These are phyloP conservation scores for Lasiodiplodia sp. DNA, from an alignment of 2,329 filamentous ascomycete genomes.

Conservation along the genomic window DNA sequence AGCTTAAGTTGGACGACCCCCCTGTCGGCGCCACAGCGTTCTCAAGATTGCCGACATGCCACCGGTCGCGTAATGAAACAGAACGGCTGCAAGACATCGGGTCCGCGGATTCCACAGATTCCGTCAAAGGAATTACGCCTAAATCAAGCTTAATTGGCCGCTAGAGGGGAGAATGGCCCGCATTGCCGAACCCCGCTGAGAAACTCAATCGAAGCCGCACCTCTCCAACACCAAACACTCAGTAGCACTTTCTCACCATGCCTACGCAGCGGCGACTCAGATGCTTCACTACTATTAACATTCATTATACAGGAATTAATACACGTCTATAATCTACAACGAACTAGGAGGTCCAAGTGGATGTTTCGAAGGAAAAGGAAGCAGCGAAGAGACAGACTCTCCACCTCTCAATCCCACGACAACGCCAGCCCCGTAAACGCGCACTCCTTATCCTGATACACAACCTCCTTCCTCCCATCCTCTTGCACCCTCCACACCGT, in stretches of 20 bases:
- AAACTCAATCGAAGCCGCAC: too few species aligned
- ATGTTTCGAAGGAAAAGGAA: too few species aligned
- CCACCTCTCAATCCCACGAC: neutral
- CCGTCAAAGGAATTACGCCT: neutral
- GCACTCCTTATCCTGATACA: constrained; percentile 16
- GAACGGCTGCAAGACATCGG: neutral
- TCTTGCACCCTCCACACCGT: constrained; percentile 25
- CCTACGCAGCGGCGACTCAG: fast-evolving
- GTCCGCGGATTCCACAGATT: neutral
- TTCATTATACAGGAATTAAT: neutral
- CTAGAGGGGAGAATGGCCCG: neutral
- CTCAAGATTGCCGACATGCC: neutral
- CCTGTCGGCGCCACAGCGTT: neutral
- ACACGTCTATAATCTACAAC: neutral
- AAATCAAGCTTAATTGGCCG: neutral
- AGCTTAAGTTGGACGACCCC: neutral
- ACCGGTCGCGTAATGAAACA: neutral
- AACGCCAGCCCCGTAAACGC: constrained; percentile 13
- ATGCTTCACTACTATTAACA: too few species aligned
- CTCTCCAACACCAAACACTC: too few species aligned
- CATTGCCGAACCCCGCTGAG: neutral
- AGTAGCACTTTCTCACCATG: too few species aligned
- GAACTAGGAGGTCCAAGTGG: too few species aligned
- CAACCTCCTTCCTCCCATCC: constrained; percentile 22
- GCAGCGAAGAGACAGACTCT: too few species aligned